Evolutionary conservation across 768 basidiomycete genomes (phyloP), one percentile per base, ranked within the genome.

Genomic region (Naematelia encephala): DNA sequence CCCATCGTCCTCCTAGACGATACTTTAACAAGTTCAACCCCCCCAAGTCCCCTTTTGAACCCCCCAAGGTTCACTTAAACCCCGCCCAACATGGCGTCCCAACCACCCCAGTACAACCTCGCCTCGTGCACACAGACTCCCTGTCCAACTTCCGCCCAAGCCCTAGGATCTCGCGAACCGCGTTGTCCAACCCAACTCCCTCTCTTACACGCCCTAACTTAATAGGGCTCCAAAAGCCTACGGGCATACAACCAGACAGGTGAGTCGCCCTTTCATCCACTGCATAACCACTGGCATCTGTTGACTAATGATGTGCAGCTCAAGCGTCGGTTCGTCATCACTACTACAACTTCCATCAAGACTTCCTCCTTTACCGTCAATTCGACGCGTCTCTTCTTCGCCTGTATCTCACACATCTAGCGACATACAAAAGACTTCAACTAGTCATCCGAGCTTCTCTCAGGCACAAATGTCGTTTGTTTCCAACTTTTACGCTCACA

Each of bases 1-100:
- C 27, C 10, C n/a, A 47, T 46, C 25, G 55, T 56, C 55, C 14
- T 14, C 19, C n/a, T 21, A 16, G 28, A 57, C 56, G 29, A 26
- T 51, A 21, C 19, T n/a, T 12, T 21, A 19, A 29, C 25, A 19
- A 29, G 19, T 52, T 28, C 26, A 16, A 50, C 14, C 22, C 25
- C 29, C 25, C 29, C 51, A 26, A 47, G n/a, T 21, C 19, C 21
- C 5, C 46, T 8, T 5, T 19, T 11, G 46, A 19, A 21, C 46
- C 25, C 46, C 19, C n/a, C 46, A 8, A 39, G 34, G 34, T 39
- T 39, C 34, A 39, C 34, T 39, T 39, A 16, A 47, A 47, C 46
- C 21, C 19, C 21, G 19, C 29, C 29, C 51, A 52, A 52, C 51
- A 52, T 52, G 51, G 29, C 51, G 4, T 28, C 51, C 46, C 21